Conservation (phyloP, 768 basidiomycete species). For the Pisolithus orientalis region DNA sequence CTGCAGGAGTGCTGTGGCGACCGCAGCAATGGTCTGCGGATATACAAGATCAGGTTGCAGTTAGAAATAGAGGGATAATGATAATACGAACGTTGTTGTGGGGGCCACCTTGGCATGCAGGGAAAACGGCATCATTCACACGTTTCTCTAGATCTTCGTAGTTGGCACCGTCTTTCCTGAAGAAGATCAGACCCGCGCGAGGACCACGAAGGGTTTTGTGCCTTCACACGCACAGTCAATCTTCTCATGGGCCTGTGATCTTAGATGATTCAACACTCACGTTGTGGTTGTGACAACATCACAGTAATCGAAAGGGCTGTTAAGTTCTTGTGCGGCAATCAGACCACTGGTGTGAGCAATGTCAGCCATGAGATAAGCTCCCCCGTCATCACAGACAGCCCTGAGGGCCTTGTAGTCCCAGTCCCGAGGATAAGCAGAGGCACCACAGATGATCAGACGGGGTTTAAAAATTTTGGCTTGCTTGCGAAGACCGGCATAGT, state of each 20-base stretch:
- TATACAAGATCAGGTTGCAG: neutral
- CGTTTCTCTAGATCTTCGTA: constrained; percentile 89
- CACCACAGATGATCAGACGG: constrained; percentile 92
- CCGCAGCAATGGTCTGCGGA: constrained; percentile 81
- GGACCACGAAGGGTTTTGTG: constrained; percentile 99
- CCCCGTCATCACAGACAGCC: constrained; percentile 77
- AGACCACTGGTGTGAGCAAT: constrained; percentile 98
- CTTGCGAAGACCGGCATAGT: constrained; percentile 72
- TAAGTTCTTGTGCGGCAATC: constrained; percentile 85
- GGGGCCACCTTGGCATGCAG: constrained; percentile 98
- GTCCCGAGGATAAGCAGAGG: constrained; percentile 96
- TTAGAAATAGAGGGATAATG: neutral
- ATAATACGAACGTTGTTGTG: constrained; percentile 81
- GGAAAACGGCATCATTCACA: constrained; percentile 98
- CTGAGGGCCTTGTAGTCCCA: constrained; percentile 90
- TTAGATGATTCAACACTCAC: constrained; percentile 34
- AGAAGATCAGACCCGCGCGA: constrained; percentile 97
- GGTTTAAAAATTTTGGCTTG: constrained; percentile 97
- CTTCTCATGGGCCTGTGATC: neutral
- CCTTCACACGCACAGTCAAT: constrained; percentile 28
- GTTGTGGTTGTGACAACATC: constrained; percentile 98
- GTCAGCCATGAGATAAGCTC: constrained; percentile 91
- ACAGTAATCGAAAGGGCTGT: constrained; percentile 90
- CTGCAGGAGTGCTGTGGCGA: constrained; percentile 90
- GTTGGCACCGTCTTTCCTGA: constrained; percentile 84